Percentiles rank a stretch among this genome's conserved stretches.
Conservation (phyloP, 768 basidiomycete genomes). For the Tephrocybe sp. region DNA sequence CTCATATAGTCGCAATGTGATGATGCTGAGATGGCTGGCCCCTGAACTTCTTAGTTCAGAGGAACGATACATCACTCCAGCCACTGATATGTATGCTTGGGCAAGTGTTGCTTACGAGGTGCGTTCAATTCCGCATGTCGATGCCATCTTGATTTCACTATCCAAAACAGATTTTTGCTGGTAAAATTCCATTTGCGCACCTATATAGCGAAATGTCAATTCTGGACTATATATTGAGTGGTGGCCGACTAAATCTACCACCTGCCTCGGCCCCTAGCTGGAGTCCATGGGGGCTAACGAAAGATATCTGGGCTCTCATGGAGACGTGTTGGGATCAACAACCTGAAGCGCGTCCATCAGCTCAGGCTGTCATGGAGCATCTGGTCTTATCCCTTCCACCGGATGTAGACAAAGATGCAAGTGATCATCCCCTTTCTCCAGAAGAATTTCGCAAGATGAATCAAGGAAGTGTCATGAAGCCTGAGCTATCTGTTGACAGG, state of each 20-base stretch:
- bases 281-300: not conserved
- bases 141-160: not conserved
- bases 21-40: constrained; percentile 3
- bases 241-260: not conserved
- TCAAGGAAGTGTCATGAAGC: not conserved
- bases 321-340: not conserved
- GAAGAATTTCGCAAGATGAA: not conserved
- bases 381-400: no score
- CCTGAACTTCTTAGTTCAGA: constrained; percentile 5
- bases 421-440: not conserved
- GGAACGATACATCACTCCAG: not conserved
- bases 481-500: not conserved
- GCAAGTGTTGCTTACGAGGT: constrained; percentile 6
- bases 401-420: no score
- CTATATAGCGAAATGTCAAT: not conserved
- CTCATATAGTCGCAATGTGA: not conserved
- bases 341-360: not conserved
- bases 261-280: not conserved
- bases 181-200: not conserved
- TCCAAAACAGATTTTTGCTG: not conserved
- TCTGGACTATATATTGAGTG: not conserved
- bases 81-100: constrained; percentile 8
- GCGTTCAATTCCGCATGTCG: not conserved
- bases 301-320: not conserved
- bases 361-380: no score